Evolutionary conservation across 1,139 yeast species (phyloP).

Genomic region (Candida labiduridarum): DNA sequence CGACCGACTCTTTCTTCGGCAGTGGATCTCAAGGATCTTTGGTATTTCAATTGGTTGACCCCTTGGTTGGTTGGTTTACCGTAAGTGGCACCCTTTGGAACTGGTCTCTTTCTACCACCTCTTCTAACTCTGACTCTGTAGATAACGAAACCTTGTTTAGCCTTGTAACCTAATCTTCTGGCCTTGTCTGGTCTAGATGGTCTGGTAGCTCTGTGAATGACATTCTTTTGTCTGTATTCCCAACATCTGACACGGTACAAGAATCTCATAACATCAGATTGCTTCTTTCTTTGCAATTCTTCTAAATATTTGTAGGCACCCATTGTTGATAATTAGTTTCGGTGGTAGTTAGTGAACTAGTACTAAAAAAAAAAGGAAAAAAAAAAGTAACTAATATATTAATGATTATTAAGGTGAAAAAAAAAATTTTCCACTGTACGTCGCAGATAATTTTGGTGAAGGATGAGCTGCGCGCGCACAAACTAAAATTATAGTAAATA

Average conservation of each 20-base stretch:
- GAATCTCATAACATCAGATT: slow-evolving; percentile 99
- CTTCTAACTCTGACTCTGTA: slow-evolving; percentile 99
- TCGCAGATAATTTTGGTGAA: no score
- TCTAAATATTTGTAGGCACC: slow-evolving; percentile 99
- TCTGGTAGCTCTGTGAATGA: slow-evolving; percentile 97
- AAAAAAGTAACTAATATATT: neutral
- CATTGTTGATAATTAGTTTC: slow-evolving; percentile 48
- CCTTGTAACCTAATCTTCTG: slow-evolving; percentile 99
- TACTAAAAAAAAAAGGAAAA: neutral
- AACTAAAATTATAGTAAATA: no score
- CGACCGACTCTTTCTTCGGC: slow-evolving; percentile 99
- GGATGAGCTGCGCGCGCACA: neutral
- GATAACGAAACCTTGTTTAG: slow-evolving; percentile 99
- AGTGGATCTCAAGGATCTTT: slow-evolving; percentile 94
- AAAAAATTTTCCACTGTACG: no score
- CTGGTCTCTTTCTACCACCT: slow-evolving; percentile 99
- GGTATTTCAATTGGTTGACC: slow-evolving; percentile 99
- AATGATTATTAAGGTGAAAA: neutral
- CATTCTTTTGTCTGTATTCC: slow-evolving; percentile 99
- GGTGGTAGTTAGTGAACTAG: slow-evolving; percentile 9
- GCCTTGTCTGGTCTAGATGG: slow-evolving; percentile 99
- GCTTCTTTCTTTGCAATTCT: slow-evolving; percentile 99
- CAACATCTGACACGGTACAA: slow-evolving; percentile 99
- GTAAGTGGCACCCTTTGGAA: slow-evolving; percentile 99
- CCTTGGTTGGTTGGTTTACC: slow-evolving; percentile 99